Evolutionary conservation across 129 eudicot genomes (phyloP), one percentile per base, ranked within the genome.

Genomic region (Solidago caesia): DNA sequence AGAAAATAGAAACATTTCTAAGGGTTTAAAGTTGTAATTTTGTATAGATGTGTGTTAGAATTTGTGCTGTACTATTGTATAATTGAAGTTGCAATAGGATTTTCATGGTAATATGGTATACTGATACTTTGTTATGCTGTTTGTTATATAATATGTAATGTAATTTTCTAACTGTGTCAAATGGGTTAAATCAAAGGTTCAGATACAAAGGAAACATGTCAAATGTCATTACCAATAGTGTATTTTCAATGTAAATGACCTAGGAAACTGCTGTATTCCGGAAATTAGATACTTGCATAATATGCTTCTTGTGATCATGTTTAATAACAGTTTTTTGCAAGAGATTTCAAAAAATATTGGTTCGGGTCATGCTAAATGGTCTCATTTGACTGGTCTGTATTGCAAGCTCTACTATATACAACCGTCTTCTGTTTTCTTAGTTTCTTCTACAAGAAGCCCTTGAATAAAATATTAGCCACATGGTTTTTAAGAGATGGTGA

Each of bases 21-120:
- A 74, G 77, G 59, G 26, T 75, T 51, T 64, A 43, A 8, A 47
- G 14, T 45, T 57, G 5, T 53, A 75, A 60, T 51, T 51, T 60
- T 77, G 81, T 77, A 77, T 51, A 77, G 72, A 53, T 69, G 0
- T 68, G 48, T 61, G 43, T 58, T 51, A 15, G 64, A 55, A 43
- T 56, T 64, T 64, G 45, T 63, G 72, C 53, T 80, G 75, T 63
- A 47, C 16, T 47, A 64, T 66, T 79, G 79, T 79, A 78, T 8
- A 72, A 4, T 57, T 33, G 1, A 58, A 59, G 53, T 52, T n/a
- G 47, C 43, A 25, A 65, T 9, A 12, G 27, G 29, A 25, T 58
- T 72, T 72, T 53, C 8, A 15, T 42, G 71, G 62, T 49, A 12
- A 55, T 33, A 55, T 1, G 60, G n/a, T 55, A 15, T 55, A n/a